These are phyloP conservation scores for Fusarium sp. DNA, from an alignment of 2,329 filamentous ascomycete species.

Conservation along the genomic window DNA sequence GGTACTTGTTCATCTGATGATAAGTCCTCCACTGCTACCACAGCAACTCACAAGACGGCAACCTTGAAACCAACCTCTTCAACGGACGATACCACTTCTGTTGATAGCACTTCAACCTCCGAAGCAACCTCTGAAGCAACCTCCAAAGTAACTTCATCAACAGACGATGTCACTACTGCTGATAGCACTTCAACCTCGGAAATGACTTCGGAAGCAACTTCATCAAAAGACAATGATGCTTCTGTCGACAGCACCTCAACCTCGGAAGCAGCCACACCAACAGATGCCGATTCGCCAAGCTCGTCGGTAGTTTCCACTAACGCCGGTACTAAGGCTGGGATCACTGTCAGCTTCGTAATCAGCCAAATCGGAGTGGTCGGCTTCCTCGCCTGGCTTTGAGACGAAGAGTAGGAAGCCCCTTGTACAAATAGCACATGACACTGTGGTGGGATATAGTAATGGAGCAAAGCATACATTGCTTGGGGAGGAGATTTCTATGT, in stretches of 20 bases:
- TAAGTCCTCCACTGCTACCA: not conserved
- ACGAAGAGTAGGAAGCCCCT: not conserved
- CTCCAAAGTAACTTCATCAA: not conserved
- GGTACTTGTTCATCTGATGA: not conserved
- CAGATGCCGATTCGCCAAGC: not conserved
- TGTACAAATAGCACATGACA: fast-evolving
- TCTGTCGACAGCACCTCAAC: not conserved
- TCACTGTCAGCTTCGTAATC: not conserved
- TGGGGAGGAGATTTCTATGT: fast-evolving
- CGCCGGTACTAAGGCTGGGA: not conserved
- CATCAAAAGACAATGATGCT: not conserved
- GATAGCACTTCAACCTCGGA: not conserved
- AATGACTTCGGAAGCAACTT: too few relatives aligned
- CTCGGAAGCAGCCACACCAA: not conserved
- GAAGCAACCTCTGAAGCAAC: not conserved
- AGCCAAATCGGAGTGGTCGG: not conserved
- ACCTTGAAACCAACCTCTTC: not conserved
- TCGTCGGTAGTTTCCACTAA: not conserved
- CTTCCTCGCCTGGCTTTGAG: not conserved
- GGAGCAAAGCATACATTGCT: fast-evolving
- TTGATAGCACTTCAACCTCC: not conserved
- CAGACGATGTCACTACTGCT: not conserved
- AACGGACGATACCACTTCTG: not conserved
- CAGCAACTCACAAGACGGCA: not conserved
- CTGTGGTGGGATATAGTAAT: not conserved